phyloP scores from a whole-genome alignment of 2,329 filamentous ascomycete genomes.

The Cladosporium colombiae region DNA sequence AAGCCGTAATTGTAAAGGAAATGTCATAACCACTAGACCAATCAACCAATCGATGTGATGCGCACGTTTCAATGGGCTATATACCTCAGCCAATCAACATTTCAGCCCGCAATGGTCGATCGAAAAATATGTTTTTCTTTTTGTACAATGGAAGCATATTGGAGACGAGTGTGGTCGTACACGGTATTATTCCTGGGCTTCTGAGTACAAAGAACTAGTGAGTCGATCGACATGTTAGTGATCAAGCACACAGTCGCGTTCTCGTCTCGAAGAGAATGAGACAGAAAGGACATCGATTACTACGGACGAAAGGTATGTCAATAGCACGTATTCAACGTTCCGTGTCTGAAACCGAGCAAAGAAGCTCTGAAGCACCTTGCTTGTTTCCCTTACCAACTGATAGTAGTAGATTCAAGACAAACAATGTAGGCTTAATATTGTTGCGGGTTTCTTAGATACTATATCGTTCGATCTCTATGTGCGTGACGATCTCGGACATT shows the following conservation, averaged over 20 bases:
- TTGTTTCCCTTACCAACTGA: too few species aligned
- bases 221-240: neutral
- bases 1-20: conserved; percentile 8
- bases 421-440: too few species aligned
- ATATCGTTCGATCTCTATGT: too few species aligned
- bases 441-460: too few species aligned
- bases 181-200: neutral
- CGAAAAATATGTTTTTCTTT: neutral
- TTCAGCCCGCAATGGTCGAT: neutral
- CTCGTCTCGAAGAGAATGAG: neutral
- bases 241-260: neutral
- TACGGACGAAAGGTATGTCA: neutral
- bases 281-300: neutral
- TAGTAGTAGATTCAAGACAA: too few species aligned
- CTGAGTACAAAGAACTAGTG: neutral
- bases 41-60: neutral
- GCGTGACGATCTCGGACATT: too few species aligned
- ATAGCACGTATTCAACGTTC: too few species aligned
- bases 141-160: neutral
- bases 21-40: conserved; percentile 13
- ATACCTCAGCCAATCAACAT: neutral
- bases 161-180: neutral
- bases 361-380: too few species aligned
- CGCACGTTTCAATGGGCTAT: neutral
- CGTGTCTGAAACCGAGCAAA: too few species aligned